Base-by-base conservation (phyloP, 2,329 filamentous ascomycete genomes). In the Sarocladium oryzae region DNA sequence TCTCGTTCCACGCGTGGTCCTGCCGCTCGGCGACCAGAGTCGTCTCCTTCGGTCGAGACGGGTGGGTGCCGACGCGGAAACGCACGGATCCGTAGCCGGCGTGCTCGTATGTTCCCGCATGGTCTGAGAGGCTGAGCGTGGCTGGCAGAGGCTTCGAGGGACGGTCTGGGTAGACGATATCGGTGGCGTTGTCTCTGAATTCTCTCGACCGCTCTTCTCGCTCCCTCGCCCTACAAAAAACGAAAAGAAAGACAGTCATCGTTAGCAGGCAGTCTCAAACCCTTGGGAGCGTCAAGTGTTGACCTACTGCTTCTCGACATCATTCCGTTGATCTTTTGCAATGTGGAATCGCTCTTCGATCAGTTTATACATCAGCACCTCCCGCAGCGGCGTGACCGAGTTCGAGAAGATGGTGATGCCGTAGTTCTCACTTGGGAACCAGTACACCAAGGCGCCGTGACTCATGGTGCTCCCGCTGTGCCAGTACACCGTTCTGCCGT, bases 71-170 rank as follows among this genome's bases (percentile, higher is more conserved):
- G 9, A 53, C 53, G 1, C 51, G 51, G 4, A 67, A 52, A 0
- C 55, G 51, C 10, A 66, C 46, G 1, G 43, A 53, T 18, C 60
- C 61, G 59, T 76, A 76, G 3, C 66, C 72, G 2, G 67, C 65
- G 50, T 77, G 65, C 53, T 60, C 68, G 55, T 77, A 78, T 2
- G 63, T 70, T 2, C 75, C 75, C 2, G 59, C 56, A 18, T 65
- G 52, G 1, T 58, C 54, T 53, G 70, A 69, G 32, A 58, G 57
- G 15, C 57, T 53, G 3, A 75, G 56, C 0, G 69, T 64, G 15
- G 61, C 62, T 3, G 69, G 68, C 26, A 70, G 43, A 1, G 65
- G 60, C 15, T 66, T 65, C 2, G 61, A 35, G 1, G 70, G 66
- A 3, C 64, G 63, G 6, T 64, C 45, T 0, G 72, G 71, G 54